phyloP scores from a whole-genome alignment of 164 flowering plant species.

The Liriodendron chinense region DNA sequence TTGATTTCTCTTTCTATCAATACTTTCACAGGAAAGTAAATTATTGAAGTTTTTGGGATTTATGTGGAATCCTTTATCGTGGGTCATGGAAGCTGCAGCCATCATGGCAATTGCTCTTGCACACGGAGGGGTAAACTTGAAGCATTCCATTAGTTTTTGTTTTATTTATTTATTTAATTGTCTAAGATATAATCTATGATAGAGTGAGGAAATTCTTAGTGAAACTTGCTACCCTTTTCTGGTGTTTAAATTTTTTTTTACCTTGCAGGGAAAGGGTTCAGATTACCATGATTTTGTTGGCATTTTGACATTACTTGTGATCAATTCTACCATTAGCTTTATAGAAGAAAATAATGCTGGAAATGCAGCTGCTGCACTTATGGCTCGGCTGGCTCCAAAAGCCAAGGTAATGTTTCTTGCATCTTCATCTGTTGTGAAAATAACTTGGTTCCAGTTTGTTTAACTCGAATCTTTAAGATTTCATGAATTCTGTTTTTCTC shows the following conservation, averaged over 20 bases:
- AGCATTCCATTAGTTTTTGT: neutral
- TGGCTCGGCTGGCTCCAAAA: conserved; percentile 80
- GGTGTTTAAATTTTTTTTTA: neutral
- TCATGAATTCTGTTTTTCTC: neutral
- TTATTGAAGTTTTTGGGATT: conserved; percentile 68
- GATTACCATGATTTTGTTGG: conserved; percentile 71
- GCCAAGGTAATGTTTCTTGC: conserved; percentile 49
- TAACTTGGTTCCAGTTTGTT: neutral
- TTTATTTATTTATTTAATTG: neutral
- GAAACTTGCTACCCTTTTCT: no score
- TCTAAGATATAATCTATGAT: neutral
- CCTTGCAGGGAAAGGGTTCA: conserved; percentile 35
- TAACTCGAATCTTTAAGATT: neutral
- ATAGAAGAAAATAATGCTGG: conserved; percentile 83
- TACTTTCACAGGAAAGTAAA: conserved; percentile 50
- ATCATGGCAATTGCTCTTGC: conserved; percentile 70
- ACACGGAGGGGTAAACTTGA: conserved; percentile 62
- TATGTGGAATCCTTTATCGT: conserved; percentile 83
- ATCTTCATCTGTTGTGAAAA: neutral
- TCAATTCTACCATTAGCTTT: conserved; percentile 74
- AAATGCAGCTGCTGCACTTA: conserved; percentile 82
- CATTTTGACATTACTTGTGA: conserved; percentile 49
- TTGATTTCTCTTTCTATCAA: neutral
- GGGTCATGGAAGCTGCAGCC: conserved; percentile 85
- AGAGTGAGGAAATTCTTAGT: no score